Evolutionary conservation across 768 basidiomycete species (phyloP), one percentile per base, ranked within the genome.

Genomic region (Suillus subaureus): DNA sequence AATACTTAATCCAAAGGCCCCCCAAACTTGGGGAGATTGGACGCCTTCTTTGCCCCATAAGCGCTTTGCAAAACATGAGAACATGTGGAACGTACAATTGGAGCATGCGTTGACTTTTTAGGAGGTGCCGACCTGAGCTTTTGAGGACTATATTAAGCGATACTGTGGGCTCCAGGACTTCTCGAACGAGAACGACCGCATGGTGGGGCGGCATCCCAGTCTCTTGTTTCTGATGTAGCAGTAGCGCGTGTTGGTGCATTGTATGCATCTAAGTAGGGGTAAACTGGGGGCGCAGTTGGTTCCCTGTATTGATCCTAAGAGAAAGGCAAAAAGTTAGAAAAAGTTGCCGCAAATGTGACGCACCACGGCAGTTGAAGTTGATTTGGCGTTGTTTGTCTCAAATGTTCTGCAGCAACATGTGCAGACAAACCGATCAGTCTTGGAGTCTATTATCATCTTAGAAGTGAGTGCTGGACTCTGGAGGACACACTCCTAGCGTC

Each of bases 1-100:
- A 64, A 99, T 97, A 71, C 94, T 96, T 49, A 99, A 81, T n/a
- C 97, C 96, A 70, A 99, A 99, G 23, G 97, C 65, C 97, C 97
- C 33, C 67, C 99, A 84, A 37, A 97, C 95, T 67, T 85, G 89
- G 23, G 95, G 8, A 6, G 92, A 76, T 90, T 91, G 61, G 94
- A 93, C 70, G 91, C 91, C 92, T 94, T 85, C 82, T 83, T 77
- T 68, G 75, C 73, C 51, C 70, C 64, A 75, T 85, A 68, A 84
- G 80, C 64, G 76, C 65, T 68, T 64, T 61, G 69, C 49, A 58
- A 62, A 65, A 64, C 61, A 71, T 66, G 40, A 35, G 23, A 61
- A 66, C 42, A 68, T 43, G 57, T 39, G 13, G 23, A 66, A 87
- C 90, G 67, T 75, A 92, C 90, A 78, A 89, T 83, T 26, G 90